Evolutionary conservation across 805 yeast genomes (phyloP), one percentile per base, ranked within the genome.

Genomic region (Ogataea saltuana): DNA sequence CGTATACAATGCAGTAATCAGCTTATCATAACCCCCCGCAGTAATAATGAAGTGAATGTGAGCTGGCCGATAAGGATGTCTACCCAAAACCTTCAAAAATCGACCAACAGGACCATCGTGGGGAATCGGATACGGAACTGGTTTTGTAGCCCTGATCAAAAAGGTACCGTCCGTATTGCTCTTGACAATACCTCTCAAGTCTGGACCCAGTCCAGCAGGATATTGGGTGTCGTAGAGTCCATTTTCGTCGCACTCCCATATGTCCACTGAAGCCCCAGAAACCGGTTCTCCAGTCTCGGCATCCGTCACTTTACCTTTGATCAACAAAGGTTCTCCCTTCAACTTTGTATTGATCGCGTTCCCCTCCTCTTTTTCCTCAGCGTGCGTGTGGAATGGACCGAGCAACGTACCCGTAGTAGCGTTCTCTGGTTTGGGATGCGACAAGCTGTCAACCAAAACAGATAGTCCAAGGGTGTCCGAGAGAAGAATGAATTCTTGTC

Each of bases 181-280:
- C 15, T 18, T 31, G 15, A 42, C 46, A 12, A 42, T 27, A 17
- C 46, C 46, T 10, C 46, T 22, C 39, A 42, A 27, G 19, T 42
- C 46, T 9, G 46, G 46, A 11, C 41, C 46, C 20, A 25, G 19
- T 4, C 39, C 38, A 11, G 21, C 25, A 2, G 42, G 33, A 33
- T 42, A 42, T 27, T 42, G 46, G 12, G 46, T 42, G 38, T 42
- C 46, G 26, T 42, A 42, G 8, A 42, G 30, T 16, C 46, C 46
- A 33, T 42, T 42, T 27, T 42, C 46, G 20, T 42, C 46, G 23
- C 46, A 42, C 23, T 42, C 46, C 46, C 46, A 42, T 8, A 42
- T 16, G 15, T 42, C 46, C 17, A 42, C 33, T 13, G 37, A 17
- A 4, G 46, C 46, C 8, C 39, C 42, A 12, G 27, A 12, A 25